Conservation (phyloP, 2,329 filamentous ascomycete genomes). For the Hirsutella thompsonii region DNA sequence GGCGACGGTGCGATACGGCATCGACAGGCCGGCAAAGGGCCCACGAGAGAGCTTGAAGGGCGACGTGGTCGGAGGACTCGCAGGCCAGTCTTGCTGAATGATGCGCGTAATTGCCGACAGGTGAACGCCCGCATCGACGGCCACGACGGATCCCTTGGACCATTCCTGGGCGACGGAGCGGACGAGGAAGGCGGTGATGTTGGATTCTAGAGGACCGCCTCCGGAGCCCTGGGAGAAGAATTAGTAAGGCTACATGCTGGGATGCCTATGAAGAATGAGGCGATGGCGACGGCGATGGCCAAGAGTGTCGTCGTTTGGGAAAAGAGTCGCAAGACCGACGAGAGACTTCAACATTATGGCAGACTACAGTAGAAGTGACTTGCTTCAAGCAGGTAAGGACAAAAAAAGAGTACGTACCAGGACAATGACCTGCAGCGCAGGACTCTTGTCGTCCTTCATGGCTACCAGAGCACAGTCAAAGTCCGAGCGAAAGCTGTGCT, state of each 20-base stretch:
- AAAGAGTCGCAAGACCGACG: too few relatives aligned
- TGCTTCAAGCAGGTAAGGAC: too few relatives aligned
- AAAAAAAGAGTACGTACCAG: constrained; percentile 41
- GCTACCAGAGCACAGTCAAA: constrained; percentile 3
- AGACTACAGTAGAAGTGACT: too few relatives aligned
- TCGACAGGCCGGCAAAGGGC: constrained; percentile 66
- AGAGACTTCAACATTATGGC: too few relatives aligned
- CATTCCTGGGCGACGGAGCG: constrained; percentile 69
- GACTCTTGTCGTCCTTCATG: constrained; percentile 17
- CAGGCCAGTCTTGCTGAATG: constrained; percentile 43
- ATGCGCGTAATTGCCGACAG: constrained; percentile 75
- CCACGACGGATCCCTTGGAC: constrained; percentile 70
- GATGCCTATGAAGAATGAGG: background rate
- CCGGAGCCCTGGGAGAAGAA: constrained; percentile 57
- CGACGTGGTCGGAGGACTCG: constrained; percentile 11
- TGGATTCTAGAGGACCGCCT: constrained; percentile 81
- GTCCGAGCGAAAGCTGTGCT: too few relatives aligned
- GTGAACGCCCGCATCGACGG: constrained; percentile 90
- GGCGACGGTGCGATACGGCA: constrained; percentile 52
- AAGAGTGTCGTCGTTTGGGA: background rate
- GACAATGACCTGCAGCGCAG: constrained; percentile 61
- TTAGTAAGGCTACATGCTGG: constrained; percentile 7
- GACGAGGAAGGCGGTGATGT: constrained; percentile 80
- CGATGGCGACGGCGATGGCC: background rate
- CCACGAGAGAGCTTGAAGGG: constrained; percentile 49